These are phyloP conservation scores for Acanthamoeba castellanii DNA, from an alignment of 208 protist species.

Conservation along the genomic window DNA sequence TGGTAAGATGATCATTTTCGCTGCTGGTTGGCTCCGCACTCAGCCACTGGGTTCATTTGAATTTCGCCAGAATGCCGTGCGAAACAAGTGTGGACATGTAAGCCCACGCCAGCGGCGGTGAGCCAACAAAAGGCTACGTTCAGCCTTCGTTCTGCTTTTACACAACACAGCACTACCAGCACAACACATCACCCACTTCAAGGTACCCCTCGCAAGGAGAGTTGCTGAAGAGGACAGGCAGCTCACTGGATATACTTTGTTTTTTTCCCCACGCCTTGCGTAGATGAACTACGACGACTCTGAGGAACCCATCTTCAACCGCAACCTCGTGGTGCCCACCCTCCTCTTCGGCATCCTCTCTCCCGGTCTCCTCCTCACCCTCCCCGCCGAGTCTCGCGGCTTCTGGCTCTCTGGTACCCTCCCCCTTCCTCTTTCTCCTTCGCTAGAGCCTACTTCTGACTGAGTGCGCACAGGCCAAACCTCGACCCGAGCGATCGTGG, in stretches of 20 bases:
- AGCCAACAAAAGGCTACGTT: too few species aligned
- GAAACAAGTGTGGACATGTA: neutral
- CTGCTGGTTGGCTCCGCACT: too few species aligned
- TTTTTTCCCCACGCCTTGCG: too few species aligned
- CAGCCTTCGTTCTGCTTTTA: too few species aligned
- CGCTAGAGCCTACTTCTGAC: neutral
- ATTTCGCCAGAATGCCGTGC: constrained; percentile 3
- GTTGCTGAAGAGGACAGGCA: too few species aligned
- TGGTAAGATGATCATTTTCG: too few species aligned
- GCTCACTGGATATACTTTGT: too few species aligned
- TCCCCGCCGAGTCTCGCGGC: constrained; percentile 42
- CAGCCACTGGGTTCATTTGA: neutral
- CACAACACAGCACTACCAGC: too few species aligned
- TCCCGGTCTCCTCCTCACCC: constrained; percentile 60
- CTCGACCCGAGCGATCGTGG: constrained; percentile 6
- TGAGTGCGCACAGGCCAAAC: neutral
- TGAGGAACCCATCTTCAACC: constrained; percentile 35
- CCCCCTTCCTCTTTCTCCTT: neutral
- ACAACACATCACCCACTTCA: too few species aligned
- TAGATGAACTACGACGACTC: constrained; percentile 58
- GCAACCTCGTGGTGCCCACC: constrained; percentile 64
- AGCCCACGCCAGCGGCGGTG: too few species aligned
- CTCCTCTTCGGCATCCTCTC: constrained; percentile 58
- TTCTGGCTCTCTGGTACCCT: neutral
- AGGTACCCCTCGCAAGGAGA: too few species aligned